Base-by-base conservation (phyloP, 352 stramenopile genomes). In the Pythium apleroticum region DNA sequence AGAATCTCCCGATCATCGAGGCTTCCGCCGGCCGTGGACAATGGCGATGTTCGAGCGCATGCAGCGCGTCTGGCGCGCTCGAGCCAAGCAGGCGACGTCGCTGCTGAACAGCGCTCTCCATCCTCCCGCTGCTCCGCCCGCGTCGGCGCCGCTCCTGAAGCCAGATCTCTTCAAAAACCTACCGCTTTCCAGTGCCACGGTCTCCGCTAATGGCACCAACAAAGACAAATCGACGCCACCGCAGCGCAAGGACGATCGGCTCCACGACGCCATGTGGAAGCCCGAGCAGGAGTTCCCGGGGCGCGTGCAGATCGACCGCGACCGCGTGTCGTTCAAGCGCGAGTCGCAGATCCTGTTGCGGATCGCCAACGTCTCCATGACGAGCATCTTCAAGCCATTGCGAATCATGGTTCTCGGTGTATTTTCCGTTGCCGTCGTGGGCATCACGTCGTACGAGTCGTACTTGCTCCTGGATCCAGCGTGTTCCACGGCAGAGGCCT, bases 251-350 rank as follows among this genome's bases (percentile, higher is more conserved):
- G 55, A 60, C 19, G 60, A 63, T 30, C 75, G 76, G 10, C 65
- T 89, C 17, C 69, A 74, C 37, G 79, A 88, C 50, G 74, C 75
- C 25, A 72, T 88, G 61, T 88, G 79, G 79, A 82, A 83, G 52
- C 73, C 73, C 53, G 70, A 78, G 58, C 72, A 88, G 50, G 79
- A 88, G 61, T 88, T 88, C 58, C 77, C 75, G 2, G 77, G 77
- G 10, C 61, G 69, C 58, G 70, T 71, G 22, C 80, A 74, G 39
- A 73, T 85, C 60, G 56, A 80, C 53, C 70, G 61, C 35, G 54
- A 73, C 30, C 72, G 68, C 28, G 65, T 79, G 66, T 74, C 58
- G 17, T 52, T 84, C 22, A 56, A 39, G 11, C 69, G 74, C 31
- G 76, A 84, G 62, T 55, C 72, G 33, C 77, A 88, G 60, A 72